phyloP scores from a whole-genome alignment of 1,284 basidiomycete species.

The Polyporus tsugae region DNA sequence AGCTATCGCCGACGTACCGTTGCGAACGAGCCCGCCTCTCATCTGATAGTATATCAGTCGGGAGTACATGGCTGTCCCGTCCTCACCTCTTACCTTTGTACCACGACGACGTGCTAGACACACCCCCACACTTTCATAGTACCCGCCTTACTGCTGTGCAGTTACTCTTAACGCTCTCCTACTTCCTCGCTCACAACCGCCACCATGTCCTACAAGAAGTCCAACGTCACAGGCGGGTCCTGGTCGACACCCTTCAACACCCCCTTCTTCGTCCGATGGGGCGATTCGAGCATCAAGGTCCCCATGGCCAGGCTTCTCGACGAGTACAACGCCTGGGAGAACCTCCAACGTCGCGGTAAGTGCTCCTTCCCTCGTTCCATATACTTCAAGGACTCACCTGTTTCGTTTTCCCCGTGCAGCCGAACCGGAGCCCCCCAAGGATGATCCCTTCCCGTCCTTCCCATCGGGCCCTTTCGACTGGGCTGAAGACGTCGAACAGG shows the following conservation, averaged over 20 bases:
- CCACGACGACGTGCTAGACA: constrained; percentile 1
- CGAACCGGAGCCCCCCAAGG: neutral
- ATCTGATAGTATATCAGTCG: neutral
- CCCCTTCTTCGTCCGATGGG: constrained; percentile 10
- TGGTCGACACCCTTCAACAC: constrained; percentile 15
- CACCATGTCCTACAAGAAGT: constrained; percentile 7
- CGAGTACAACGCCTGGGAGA: constrained; percentile 6
- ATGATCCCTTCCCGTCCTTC: neutral
- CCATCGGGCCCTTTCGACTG: neutral
- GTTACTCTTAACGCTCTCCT: neutral
- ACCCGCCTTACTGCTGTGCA: neutral
- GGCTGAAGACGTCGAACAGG: constrained; percentile 1
- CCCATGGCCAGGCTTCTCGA: constrained; percentile 2
- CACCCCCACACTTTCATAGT: neutral
- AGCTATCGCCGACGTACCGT: neutral
- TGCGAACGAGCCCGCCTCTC: neutral
- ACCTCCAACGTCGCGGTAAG: neutral
- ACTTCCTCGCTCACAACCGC: neutral
- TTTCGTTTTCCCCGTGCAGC: neutral
- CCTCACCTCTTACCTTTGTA: neutral
- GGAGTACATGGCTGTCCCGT: neutral
- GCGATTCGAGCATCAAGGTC: constrained; percentile 6
- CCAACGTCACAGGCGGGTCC: constrained; percentile 7
- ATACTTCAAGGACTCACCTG: neutral
- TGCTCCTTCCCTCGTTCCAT: too few relatives aligned